phyloP scores from a whole-genome alignment of 331 rosid genomes.

The Rosa hybrid region DNA sequence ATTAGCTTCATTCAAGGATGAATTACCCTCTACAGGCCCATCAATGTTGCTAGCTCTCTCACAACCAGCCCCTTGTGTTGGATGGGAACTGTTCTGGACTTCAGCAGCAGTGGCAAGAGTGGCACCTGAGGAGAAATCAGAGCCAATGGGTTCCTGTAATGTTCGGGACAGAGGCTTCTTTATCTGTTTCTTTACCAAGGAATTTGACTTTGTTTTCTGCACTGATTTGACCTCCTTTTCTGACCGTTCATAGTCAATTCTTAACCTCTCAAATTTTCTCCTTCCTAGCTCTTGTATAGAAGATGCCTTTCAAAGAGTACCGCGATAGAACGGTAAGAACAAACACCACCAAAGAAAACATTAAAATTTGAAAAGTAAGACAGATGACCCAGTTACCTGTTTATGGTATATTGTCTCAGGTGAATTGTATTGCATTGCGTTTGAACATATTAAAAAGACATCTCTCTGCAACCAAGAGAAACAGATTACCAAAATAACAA shows the following conservation, averaged over 20 bases:
- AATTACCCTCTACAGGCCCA: constrained; percentile 58
- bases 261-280: constrained; percentile 76
- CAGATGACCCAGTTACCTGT: constrained; percentile 59
- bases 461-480: constrained; percentile 72
- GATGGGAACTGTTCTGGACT: constrained; percentile 49
- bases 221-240: constrained; percentile 69
- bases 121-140: constrained; percentile 86
- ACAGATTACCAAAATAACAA: constrained; percentile 16
- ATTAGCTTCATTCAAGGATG: constrained; percentile 60
- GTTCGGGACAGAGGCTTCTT: constrained; percentile 59
- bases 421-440: constrained; percentile 90
- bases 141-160: constrained; percentile 75
- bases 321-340: constrained; percentile 17
- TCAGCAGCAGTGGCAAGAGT: constrained; percentile 77
- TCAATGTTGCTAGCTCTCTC: constrained; percentile 67
- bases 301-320: constrained; percentile 61
- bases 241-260: constrained; percentile 47
- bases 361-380: constrained; percentile 3
- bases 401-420: constrained; percentile 83
- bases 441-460: constrained; percentile 74
- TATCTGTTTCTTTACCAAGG: constrained; percentile 57
- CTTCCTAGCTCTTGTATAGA: constrained; percentile 87
- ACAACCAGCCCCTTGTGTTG: constrained; percentile 48
- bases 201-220: constrained; percentile 56
- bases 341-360: constrained; percentile 18